Conservation (phyloP, 2,329 filamentous ascomycete genomes). For the Venturiaceae sp. region DNA sequence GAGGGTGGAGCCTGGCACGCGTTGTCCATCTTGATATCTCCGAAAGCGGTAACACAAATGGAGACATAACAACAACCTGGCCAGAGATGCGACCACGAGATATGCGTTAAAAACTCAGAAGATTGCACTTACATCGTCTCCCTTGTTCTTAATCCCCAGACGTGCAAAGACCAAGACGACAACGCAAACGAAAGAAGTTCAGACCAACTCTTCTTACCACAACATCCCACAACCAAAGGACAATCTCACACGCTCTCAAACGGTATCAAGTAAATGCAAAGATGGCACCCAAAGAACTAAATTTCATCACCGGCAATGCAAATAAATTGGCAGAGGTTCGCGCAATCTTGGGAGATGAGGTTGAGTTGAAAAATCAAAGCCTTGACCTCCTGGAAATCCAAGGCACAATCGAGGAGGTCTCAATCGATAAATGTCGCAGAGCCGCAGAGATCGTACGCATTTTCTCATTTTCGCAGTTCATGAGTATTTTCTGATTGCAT, state of each 20-base stretch:
- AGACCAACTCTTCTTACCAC: background rate
- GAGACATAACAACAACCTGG: background rate
- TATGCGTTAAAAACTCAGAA: background rate
- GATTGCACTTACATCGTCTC: background rate
- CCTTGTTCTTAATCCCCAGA: background rate
- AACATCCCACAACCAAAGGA: background rate
- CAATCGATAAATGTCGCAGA: conserved; percentile 71
- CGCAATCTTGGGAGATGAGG: conserved; percentile 65
- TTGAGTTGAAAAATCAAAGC: conserved; percentile 63
- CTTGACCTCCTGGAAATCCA: conserved; percentile 86
- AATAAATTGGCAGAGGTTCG: conserved; percentile 89
- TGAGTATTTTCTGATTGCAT: background rate
- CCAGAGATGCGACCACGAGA: background rate
- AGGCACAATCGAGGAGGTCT: conserved; percentile 86
- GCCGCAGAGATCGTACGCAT: conserved; percentile 64
- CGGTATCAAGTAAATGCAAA: background rate
- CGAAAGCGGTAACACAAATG: background rate
- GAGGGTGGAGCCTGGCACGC: background rate
- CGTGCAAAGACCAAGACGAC: background rate
- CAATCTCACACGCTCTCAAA: background rate
- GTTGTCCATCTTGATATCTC: background rate
- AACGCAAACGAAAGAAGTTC: background rate
- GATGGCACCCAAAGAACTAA: conserved; percentile 48
- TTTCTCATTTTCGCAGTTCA: conserved; percentile 3
- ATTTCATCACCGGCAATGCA: conserved; percentile 94